Percentiles rank a stretch among this genome's conserved stretches.
phyloP scores from a whole-genome alignment of 306 rosid genomes.

The Cicer judaicum region DNA sequence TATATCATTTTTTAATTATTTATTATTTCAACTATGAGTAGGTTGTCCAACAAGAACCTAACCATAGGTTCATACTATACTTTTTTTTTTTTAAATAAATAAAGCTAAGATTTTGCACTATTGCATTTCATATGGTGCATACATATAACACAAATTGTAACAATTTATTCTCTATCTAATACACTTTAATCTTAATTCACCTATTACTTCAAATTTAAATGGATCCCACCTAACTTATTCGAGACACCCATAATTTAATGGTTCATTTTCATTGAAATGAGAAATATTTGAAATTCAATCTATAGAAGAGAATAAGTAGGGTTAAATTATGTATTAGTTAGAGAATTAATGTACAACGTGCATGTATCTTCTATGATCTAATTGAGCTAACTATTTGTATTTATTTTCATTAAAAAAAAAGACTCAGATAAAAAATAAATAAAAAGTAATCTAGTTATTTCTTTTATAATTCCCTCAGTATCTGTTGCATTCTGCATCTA shows the following conservation, averaged over 20 bases:
- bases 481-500: not conserved
- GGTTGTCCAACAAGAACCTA: too few relatives aligned
- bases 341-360: too few relatives aligned
- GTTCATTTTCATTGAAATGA: not conserved
- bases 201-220: not conserved
- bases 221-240: not conserved
- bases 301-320: not conserved
- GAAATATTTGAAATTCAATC: not conserved
- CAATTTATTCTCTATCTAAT: not conserved
- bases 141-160: not conserved
- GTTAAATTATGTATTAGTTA: too few relatives aligned
- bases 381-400: not conserved
- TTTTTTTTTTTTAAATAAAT: too few relatives aligned
- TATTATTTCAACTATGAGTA: too few relatives aligned
- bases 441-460: not conserved
- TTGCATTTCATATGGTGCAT: not conserved
- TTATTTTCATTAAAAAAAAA: not conserved
- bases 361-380: too few relatives aligned
- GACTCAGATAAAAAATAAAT: too few relatives aligned
- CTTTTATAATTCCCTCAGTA: not conserved
- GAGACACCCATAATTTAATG: not conserved
- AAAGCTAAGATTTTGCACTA: not conserved
- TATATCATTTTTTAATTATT: too few relatives aligned
- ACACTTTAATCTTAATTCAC: not conserved
- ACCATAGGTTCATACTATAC: too few relatives aligned